Percentiles rank a stretch among this genome's conserved stretches.
Evolutionary conservation across 371 early-diverging fungal genomes (phyloP).

Genomic region (Fennellomyces sp.): DNA sequence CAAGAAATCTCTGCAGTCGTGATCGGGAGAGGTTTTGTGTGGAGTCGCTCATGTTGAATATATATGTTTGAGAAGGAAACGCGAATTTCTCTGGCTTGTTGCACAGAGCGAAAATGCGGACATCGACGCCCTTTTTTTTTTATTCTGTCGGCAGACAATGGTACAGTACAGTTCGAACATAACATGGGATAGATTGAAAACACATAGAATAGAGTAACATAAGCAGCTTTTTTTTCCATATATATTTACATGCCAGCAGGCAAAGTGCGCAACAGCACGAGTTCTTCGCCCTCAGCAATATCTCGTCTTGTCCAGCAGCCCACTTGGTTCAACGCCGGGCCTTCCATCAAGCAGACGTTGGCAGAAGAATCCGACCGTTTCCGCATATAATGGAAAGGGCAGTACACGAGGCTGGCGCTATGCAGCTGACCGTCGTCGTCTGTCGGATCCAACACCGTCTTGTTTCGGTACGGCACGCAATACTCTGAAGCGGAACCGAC

Average conservation of each 20-base stretch:
- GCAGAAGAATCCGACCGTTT: constrained; percentile 20
- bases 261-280: constrained; percentile 44
- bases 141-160: too few species aligned
- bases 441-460: constrained; percentile 87
- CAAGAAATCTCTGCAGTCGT: not conserved
- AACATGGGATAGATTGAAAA: too few species aligned
- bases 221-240: too few species aligned
- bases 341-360: constrained; percentile 78
- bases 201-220: not conserved
- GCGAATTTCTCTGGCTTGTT: too few species aligned
- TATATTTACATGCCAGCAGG: too few species aligned
- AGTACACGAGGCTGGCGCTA: constrained; percentile 61
- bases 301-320: constrained; percentile 71
- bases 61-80: not conserved
- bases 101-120: too few species aligned
- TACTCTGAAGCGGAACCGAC: constrained; percentile 66
- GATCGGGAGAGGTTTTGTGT: not conserved
- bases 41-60: not conserved
- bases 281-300: constrained; percentile 74
- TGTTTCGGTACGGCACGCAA: constrained; percentile 83
- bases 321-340: constrained; percentile 77
- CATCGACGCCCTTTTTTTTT: too few species aligned
- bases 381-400: constrained; percentile 88
- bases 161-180: too few species aligned
- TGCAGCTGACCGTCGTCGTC: constrained; percentile 75